These are phyloP conservation scores for Amylostereum chailletii DNA, from an alignment of 1,284 basidiomycete species.

Conservation along the genomic window DNA sequence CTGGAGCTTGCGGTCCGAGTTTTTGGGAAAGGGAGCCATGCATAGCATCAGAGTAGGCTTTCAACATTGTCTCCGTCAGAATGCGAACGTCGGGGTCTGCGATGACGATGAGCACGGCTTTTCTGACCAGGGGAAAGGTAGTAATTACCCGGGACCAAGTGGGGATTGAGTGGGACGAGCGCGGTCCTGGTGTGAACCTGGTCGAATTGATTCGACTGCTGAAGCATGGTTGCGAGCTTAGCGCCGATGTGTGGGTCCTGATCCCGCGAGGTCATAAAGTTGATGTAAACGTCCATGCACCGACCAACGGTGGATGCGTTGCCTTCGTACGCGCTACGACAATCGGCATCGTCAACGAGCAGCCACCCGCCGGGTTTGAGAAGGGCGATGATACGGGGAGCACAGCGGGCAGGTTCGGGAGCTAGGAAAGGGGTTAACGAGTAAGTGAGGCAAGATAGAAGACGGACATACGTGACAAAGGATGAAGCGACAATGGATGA, in stretches of 20 bases:
- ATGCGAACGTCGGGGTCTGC: background rate
- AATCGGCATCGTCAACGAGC: constrained; percentile 13
- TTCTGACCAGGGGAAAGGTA: no score
- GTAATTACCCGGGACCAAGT: background rate
- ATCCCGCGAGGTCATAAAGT: background rate
- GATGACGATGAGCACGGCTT: no score
- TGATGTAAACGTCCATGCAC: background rate
- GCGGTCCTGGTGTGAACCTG: background rate
- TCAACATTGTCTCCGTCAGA: background rate
- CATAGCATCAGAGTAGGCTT: background rate
- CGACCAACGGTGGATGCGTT: background rate
- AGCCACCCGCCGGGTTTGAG: constrained; percentile 17
- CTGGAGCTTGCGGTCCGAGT: background rate
- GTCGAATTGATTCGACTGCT: background rate
- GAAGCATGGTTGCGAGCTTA: background rate
- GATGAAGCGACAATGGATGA: constrained; percentile 17
- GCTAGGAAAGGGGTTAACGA: constrained; percentile 1
- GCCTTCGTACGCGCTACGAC: background rate
- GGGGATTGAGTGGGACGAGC: background rate
- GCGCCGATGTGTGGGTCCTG: background rate
- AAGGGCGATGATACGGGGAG: constrained; percentile 10
- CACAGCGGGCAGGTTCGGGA: constrained; percentile 7
- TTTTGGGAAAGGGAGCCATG: background rate
- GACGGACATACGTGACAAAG: constrained; percentile 12
- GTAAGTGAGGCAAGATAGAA: no score